These are phyloP conservation scores for Taphrina pruni DNA, from an alignment of 1,139 yeast species.

Conservation along the genomic window DNA sequence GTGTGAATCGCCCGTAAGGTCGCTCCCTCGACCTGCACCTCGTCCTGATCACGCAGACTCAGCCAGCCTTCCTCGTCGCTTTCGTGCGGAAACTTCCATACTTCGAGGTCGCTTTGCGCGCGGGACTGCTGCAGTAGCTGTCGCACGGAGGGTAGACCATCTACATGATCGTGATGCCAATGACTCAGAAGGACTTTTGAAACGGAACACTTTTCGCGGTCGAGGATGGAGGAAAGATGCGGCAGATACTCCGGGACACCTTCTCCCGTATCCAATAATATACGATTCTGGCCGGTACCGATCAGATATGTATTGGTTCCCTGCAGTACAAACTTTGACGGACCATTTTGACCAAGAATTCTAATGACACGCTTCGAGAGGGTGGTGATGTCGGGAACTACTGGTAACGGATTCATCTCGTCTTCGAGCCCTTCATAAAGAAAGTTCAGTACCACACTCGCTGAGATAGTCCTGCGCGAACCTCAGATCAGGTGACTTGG, in stretches of 20 bases:
- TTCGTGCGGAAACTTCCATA: slow-evolving; percentile 44
- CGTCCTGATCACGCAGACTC: slow-evolving; percentile 41
- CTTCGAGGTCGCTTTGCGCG: slow-evolving; percentile 12
- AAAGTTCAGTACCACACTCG: too few species aligned
- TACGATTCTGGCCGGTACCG: slow-evolving; percentile 51
- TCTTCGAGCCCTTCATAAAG: neutral
- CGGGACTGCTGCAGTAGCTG: slow-evolving; percentile 5
- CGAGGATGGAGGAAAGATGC: slow-evolving; percentile 48
- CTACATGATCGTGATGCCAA: slow-evolving; percentile 54
- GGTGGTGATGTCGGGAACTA: slow-evolving; percentile 49
- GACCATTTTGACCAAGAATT: slow-evolving; percentile 54
- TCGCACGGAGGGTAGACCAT: slow-evolving; percentile 49
- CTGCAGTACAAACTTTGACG: slow-evolving; percentile 51
- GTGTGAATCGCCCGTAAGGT: slow-evolving; percentile 51
- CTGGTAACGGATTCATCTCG: slow-evolving; percentile 30
- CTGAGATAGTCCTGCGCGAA: too few species aligned
- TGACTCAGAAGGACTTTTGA: slow-evolving; percentile 52
- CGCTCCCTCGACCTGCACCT: slow-evolving; percentile 50
- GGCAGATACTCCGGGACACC: slow-evolving; percentile 50
- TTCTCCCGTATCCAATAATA: slow-evolving; percentile 55
- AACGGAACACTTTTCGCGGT: slow-evolving; percentile 48
- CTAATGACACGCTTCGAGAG: slow-evolving; percentile 54
- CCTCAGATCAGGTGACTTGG: too few species aligned
- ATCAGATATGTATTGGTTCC: slow-evolving; percentile 56
- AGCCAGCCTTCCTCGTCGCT: slow-evolving; percentile 40